A percentile compares a stretch with the other conserved stretches of the same genome.
phyloP scores from a whole-genome alignment of 768 basidiomycete species.

The Suillus americanus region DNA sequence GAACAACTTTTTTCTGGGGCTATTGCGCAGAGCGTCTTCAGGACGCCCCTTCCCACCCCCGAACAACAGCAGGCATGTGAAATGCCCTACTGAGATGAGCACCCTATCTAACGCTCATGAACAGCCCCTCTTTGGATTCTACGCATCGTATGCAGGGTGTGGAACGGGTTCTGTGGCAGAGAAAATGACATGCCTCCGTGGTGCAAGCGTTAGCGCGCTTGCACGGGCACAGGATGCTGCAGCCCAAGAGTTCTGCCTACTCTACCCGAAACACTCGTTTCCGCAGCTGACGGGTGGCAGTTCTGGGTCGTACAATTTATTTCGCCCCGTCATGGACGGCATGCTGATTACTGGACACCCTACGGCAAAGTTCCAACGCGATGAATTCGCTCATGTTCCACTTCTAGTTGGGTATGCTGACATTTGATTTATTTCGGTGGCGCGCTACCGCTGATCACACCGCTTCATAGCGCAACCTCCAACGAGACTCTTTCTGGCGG shows the following conservation, averaged over 20 bases:
- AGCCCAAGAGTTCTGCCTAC: conserved; percentile 23
- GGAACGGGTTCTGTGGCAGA: conserved; percentile 33
- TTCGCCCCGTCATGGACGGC: conserved; percentile 58
- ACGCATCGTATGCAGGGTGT: conserved; percentile 53
- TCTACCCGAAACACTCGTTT: conserved; percentile 1
- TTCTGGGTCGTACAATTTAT: conserved; percentile 44
- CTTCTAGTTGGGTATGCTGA: conserved; percentile 56
- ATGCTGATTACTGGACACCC: conserved; percentile 50
- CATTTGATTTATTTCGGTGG: neutral
- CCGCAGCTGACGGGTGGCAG: conserved; percentile 21
- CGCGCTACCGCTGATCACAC: neutral
- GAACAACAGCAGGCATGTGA: conserved; percentile 51
- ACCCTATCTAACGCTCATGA: neutral
- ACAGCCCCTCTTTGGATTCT: conserved; percentile 55
- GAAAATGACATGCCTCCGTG: conserved; percentile 48
- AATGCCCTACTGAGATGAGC: neutral
- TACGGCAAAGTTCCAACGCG: conserved; percentile 42
- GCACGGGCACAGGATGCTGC: conserved; percentile 56
- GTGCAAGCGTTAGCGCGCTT: conserved; percentile 50
- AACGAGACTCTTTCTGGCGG: conserved; percentile 58
- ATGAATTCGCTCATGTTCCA: conserved; percentile 49
- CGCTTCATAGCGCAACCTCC: conserved; percentile 44
- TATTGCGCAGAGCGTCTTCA: conserved; percentile 63
- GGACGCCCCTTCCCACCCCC: conserved; percentile 50
- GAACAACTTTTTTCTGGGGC: conserved; percentile 49